phyloP scores from a whole-genome alignment of 176 grass and related monocot genomes.

The Alopecurus myosuroides region DNA sequence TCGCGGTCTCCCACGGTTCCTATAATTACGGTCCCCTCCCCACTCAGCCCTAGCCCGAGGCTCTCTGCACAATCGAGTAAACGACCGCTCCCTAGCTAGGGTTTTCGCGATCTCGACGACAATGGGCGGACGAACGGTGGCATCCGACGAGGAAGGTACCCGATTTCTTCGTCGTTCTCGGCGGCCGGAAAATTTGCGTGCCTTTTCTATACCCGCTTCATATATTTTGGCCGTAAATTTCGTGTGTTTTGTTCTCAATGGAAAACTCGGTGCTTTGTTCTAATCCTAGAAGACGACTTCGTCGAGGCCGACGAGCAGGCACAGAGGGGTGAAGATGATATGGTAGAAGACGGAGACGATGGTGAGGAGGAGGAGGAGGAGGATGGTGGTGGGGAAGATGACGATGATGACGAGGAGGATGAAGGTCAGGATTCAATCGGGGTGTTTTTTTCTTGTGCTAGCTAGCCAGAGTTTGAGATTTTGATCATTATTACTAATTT shows the following conservation, averaged over 20 bases:
- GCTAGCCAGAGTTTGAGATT: background rate
- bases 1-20: background rate
- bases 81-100: constrained; percentile 32
- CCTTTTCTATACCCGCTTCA: no score
- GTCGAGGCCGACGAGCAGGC: constrained; percentile 34
- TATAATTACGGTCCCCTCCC: background rate
- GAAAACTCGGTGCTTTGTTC: background rate
- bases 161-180: background rate
- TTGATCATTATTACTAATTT: background rate
- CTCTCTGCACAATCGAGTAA: background rate
- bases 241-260: constrained; percentile 11
- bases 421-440: constrained; percentile 37
- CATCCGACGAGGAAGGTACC: constrained; percentile 85
- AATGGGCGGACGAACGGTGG: constrained; percentile 57
- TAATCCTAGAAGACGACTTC: constrained; percentile 54
- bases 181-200: background rate
- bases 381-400: background rate
- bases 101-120: constrained; percentile 27
- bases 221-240: background rate
- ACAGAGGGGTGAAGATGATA: background rate
- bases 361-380: background rate
- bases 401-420: constrained; percentile 62
- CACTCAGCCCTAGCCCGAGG: background rate
- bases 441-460: background rate
- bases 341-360: background rate